These are phyloP conservation scores for Tetradesmus obliquus DNA, from an alignment of 139 green algal species.

Conservation along the genomic window DNA sequence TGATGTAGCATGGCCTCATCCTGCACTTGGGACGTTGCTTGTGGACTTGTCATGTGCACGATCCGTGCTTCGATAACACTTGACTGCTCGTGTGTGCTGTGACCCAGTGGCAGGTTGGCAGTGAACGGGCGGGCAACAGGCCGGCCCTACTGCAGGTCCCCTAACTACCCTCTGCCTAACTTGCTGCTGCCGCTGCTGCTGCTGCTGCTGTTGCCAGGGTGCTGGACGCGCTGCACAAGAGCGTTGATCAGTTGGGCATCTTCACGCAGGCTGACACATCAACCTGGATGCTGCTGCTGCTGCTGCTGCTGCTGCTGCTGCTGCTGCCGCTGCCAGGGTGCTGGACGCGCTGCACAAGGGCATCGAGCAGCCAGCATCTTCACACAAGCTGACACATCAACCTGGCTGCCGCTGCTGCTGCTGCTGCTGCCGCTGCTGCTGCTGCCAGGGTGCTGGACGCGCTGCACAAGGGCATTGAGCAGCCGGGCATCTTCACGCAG, in stretches of 20 bases:
- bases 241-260: not conserved
- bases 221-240: conserved; percentile 1
- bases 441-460: conserved; percentile 33
- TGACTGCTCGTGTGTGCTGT: too few species aligned
- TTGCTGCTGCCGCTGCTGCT: not conserved
- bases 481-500: conserved; percentile 3
- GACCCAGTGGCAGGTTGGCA: too few species aligned
- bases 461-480: not conserved
- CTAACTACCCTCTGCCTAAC: too few species aligned
- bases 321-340: conserved; percentile 19
- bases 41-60: too few species aligned
- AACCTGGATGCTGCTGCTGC: not conserved
- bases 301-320: not conserved
- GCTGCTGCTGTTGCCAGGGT: conserved; percentile 8
- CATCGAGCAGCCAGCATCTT: conserved; percentile 15
- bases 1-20: too few species aligned
- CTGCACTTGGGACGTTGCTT: too few species aligned
- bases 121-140: too few species aligned
- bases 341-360: not conserved
- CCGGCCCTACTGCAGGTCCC: too few species aligned
- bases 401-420: not conserved
- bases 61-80: too few species aligned
- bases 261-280: not conserved
- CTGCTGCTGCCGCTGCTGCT: not conserved
- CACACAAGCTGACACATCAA: not conserved